Percentiles rank a stretch among this genome's conserved stretches.
Conservation (phyloP, 108 stramenopile genomes). For the Cylindrotheca closterium region DNA sequence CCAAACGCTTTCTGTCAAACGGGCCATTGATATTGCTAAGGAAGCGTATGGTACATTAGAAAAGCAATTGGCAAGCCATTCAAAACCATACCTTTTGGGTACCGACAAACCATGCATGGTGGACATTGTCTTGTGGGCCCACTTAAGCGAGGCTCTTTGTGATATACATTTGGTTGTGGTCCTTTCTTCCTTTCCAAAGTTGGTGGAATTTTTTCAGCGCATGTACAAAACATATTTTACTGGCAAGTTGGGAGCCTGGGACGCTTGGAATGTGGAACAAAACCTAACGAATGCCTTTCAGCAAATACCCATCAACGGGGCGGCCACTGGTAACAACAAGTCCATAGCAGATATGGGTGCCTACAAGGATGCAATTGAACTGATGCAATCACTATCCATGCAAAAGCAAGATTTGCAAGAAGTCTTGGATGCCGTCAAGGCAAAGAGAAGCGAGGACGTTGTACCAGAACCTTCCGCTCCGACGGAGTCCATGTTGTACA, state of each 20-base stretch:
- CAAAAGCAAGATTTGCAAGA: slow-evolving; percentile 58
- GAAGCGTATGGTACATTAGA: slow-evolving; percentile 52
- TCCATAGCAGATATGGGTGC: neutral
- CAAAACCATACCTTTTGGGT: slow-evolving; percentile 41
- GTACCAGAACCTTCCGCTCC: slow-evolving; percentile 20
- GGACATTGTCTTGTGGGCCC: slow-evolving; percentile 67
- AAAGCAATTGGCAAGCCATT: slow-evolving; percentile 20
- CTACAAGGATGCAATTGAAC: slow-evolving; percentile 55
- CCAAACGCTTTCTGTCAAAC: slow-evolving; percentile 29
- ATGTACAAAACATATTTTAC: slow-evolving; percentile 61
- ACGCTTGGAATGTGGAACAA: slow-evolving; percentile 46
- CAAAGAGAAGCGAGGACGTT: slow-evolving; percentile 26
- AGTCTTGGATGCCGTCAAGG: slow-evolving; percentile 39
- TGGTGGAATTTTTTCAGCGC: slow-evolving; percentile 57
- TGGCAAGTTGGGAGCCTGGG: slow-evolving; percentile 15
- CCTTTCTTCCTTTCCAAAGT: slow-evolving; percentile 48
- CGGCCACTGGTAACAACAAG: neutral
- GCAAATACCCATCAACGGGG: slow-evolving; percentile 32
- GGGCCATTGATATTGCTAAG: slow-evolving; percentile 49
- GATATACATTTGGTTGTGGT: slow-evolving; percentile 69
- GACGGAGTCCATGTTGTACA: slow-evolving; percentile 34
- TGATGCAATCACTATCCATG: slow-evolving; percentile 65
- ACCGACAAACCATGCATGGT: slow-evolving; percentile 45
- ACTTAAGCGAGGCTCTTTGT: slow-evolving; percentile 67
- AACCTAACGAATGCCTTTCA: slow-evolving; percentile 52